These are phyloP conservation scores for Schizosaccharomyces pombe DNA, from an alignment of 805 yeast species.

Conservation along the genomic window ASM294v3 CU329670.1:2926001-2926500, in stretches of 20 bases:
- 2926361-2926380: neutral
- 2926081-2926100: constrained; percentile 57
- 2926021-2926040: constrained; percentile 83
- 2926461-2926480: too few relatives aligned
- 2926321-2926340: neutral
- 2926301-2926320: constrained; percentile 96
- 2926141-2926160: constrained; percentile 58
- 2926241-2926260: constrained; percentile 20
- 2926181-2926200: constrained; percentile 91
- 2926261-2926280: constrained; percentile 23
- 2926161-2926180: constrained; percentile 35
- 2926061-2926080: constrained; percentile 71
- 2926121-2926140: constrained; percentile 52
- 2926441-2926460: too few relatives aligned
- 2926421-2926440: too few relatives aligned
- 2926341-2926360: neutral
- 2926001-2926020: constrained; percentile 90
- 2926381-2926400: neutral
- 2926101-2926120: constrained; percentile 33
- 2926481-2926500: too few relatives aligned
- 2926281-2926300: constrained; percentile 72
- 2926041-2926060: constrained; percentile 84
- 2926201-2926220: constrained; percentile 82
- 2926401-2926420: neutral
- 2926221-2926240: constrained; percentile 64